Evolutionary conservation across 106 monocot species (phyloP).

Genomic region (Dendrobium huoshanense): DNA sequence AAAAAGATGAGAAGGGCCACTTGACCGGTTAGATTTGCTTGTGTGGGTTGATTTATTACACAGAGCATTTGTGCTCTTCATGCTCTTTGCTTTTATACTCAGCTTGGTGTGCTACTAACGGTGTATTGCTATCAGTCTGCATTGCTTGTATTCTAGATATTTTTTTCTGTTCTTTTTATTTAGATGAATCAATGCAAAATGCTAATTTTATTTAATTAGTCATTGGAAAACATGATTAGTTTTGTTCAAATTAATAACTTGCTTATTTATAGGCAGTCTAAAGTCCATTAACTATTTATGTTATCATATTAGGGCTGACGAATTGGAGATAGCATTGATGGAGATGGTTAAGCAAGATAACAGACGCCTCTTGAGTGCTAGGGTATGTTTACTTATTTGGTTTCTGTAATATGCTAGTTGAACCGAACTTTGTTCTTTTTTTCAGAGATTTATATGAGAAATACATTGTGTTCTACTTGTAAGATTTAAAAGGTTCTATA

Average conservation of each 20-base stretch:
- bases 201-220: not conserved
- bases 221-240: not conserved
- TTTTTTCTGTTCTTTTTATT: not conserved
- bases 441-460: not conserved
- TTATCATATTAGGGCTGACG: conserved; percentile 47
- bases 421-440: not conserved
- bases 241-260: not conserved
- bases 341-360: conserved; percentile 99
- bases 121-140: not conserved
- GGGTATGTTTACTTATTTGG: conserved; percentile 27
- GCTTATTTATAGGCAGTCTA: not conserved
- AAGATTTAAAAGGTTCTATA: not conserved
- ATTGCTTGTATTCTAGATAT: not conserved
- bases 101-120: not conserved
- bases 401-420: not conserved
- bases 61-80: not conserved
- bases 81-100: not conserved
- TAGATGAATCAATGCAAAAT: not conserved
- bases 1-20: no score
- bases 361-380: conserved; percentile 82
- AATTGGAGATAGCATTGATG: conserved; percentile 90
- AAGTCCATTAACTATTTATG: not conserved
- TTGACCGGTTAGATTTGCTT: no score
- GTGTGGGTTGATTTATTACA: no score
- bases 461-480: not conserved